Conservation (phyloP, 176 grass and related monocot genomes). For the Oryza meridionalis region DNA sequence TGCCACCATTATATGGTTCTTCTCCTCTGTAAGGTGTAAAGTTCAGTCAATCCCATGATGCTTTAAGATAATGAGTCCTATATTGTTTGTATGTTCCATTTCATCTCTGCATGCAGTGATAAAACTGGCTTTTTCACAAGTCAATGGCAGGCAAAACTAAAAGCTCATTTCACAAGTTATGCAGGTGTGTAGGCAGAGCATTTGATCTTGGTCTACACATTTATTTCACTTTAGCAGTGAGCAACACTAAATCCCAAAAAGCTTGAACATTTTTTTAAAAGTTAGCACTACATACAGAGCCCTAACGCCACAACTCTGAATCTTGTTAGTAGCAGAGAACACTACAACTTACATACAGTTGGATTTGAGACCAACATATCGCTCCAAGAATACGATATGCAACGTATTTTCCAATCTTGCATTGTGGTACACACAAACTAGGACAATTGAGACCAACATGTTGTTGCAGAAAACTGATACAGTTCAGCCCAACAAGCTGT, state of each 20-base stretch:
- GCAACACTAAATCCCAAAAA: too few relatives aligned
- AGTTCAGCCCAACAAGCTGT: slow-evolving; percentile 8
- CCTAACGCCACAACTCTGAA: background rate
- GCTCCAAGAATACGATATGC: background rate
- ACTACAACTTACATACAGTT: background rate
- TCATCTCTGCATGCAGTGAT: too few relatives aligned
- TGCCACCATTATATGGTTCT: slow-evolving; percentile 26
- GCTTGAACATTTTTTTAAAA: too few relatives aligned
- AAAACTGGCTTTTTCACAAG: too few relatives aligned
- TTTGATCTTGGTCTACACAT: too few relatives aligned
- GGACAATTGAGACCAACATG: slow-evolving; percentile 24
- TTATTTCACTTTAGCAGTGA: too few relatives aligned
- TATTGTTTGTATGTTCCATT: too few relatives aligned
- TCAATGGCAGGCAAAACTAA: too few relatives aligned
- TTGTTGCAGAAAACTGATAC: slow-evolving; percentile 27
- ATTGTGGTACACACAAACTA: slow-evolving; percentile 47
- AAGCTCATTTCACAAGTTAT: too few relatives aligned
- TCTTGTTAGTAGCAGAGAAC: background rate
- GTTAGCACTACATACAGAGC: background rate
- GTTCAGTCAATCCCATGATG: too few relatives aligned
- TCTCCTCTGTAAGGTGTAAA: slow-evolving; percentile 4
- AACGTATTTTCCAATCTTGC: slow-evolving; percentile 32
- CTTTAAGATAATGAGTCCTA: too few relatives aligned
- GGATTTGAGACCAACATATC: background rate
- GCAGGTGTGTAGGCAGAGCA: too few relatives aligned